Base-by-base conservation (phyloP, 345 rosid genomes). In the Cardamine resedifolia region DNA sequence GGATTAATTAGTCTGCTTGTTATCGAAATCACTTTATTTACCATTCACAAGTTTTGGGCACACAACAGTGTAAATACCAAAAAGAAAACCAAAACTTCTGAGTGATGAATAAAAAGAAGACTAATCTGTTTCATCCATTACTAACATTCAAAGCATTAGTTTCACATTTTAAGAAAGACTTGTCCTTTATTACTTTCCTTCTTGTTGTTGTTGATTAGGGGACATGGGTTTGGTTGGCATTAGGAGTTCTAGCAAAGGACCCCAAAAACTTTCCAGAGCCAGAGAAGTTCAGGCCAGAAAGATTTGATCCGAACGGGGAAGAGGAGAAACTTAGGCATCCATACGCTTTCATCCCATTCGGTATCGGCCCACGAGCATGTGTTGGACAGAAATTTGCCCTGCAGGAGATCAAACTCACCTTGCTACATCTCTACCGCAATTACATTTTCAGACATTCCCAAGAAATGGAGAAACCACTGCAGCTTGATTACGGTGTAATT, bases 141-240 rank as follows among this genome's bases (percentile, higher is more conserved):
- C n/a, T 38, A 38, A n/a, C 43, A 30, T 31, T 52, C 7, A 9
- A 56, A 30, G 56, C 28, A 11, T 51, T 52, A 51, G 1, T 38
- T 11, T 38, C 15, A 36, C 41, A 10, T 34, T 36, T 36, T 10
- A 31, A 19, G 9, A n/a, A 28, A n/a, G 26, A 58, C 7, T 19
- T 11, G 24, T 27, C 9, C n/a, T 51, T 2, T 38, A 12, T 47
- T 19, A 68, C 44, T 50, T 41, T 33, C 55, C 38, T 48, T 15
- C 3, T 56, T 48, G 24, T 58, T 62, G 24, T 58, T 62, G 59
- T 33, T 50, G 31, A 21, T 34, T 81, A 94, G 96, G 95, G 93
- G 11, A 91, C 97, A 44, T 94, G 97, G 97, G 95, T 89, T 19
- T 94, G 97, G 97, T 72, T 89, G 75, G 98, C 99, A 2, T 82